phyloP scores from a whole-genome alignment of 2,329 filamentous ascomycete genomes.

The Fusarium sp. region DNA sequence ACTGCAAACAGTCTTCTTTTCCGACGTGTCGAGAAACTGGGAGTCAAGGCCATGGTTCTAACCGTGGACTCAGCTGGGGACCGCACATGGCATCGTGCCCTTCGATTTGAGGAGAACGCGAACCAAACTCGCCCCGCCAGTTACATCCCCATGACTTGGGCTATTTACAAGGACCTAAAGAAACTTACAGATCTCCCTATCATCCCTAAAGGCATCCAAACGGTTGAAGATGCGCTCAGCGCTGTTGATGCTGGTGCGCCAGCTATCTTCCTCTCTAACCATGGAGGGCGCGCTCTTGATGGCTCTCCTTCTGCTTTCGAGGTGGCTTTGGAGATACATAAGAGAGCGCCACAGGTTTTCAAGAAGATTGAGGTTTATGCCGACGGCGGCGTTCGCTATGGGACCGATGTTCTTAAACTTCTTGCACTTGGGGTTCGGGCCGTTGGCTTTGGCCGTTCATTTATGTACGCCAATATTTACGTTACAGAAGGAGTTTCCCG shows the following conservation, averaged over 20 bases:
- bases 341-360: background rate
- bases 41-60: background rate
- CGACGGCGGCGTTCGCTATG: background rate
- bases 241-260: background rate
- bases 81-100: background rate
- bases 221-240: background rate
- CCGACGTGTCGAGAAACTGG: background rate
- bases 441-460: background rate
- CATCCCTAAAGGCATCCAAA: background rate
- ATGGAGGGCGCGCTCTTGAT: background rate
- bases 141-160: background rate
- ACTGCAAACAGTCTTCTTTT: background rate
- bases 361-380: background rate
- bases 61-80: background rate
- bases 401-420: background rate
- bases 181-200: background rate
- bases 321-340: background rate
- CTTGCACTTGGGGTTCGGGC: background rate
- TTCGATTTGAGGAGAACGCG: background rate
- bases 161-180: background rate
- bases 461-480: background rate
- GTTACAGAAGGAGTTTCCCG: background rate
- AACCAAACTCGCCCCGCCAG: background rate
- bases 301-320: background rate
- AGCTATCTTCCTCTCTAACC: background rate